Conservation (phyloP, 768 basidiomycete genomes). For the Serpula lacrymans region DNA sequence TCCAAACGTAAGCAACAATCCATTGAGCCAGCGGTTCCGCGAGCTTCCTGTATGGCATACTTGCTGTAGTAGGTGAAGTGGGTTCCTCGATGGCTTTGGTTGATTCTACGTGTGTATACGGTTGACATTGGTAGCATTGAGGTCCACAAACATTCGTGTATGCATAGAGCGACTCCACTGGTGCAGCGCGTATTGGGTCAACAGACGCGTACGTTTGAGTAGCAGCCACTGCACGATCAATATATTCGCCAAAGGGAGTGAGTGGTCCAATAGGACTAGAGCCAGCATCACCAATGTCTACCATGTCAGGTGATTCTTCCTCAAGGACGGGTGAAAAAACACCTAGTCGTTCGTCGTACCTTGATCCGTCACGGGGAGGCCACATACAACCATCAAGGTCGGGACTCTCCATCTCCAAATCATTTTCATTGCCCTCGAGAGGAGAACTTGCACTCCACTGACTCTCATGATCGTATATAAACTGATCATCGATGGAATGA, state of each 20-base stretch:
- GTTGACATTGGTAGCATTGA: conserved; percentile 24
- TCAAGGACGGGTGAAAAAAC: conserved; percentile 64
- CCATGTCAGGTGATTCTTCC: conserved; percentile 57
- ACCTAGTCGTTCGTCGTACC: conserved; percentile 29
- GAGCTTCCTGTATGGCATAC: conserved; percentile 62
- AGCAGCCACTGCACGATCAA: conserved; percentile 67
- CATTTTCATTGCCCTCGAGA: conserved; percentile 19
- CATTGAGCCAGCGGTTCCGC: conserved; percentile 77
- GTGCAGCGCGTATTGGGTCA: conserved; percentile 13
- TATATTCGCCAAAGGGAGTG: conserved; percentile 74
- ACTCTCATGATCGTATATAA: conserved; percentile 32
- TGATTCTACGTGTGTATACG: conserved; percentile 10
- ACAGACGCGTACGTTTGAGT: conserved; percentile 21
- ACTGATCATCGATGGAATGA: conserved; percentile 32
- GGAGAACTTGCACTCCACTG: conserved; percentile 35
- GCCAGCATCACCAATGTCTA: conserved; percentile 45
- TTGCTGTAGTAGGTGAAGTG: conserved; percentile 31
- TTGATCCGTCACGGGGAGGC: conserved; percentile 13
- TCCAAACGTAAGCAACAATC: conserved; percentile 80
- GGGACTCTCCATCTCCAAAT: conserved; percentile 26
- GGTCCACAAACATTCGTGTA: conserved; percentile 21
- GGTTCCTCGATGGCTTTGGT: conserved; percentile 41
- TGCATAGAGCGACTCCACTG: conserved; percentile 15
- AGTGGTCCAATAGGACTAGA: conserved; percentile 73
- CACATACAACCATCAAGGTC: conserved; percentile 21